Conservation (phyloP, 202 grass and related monocot genomes). For the Panicum hallii region DNA sequence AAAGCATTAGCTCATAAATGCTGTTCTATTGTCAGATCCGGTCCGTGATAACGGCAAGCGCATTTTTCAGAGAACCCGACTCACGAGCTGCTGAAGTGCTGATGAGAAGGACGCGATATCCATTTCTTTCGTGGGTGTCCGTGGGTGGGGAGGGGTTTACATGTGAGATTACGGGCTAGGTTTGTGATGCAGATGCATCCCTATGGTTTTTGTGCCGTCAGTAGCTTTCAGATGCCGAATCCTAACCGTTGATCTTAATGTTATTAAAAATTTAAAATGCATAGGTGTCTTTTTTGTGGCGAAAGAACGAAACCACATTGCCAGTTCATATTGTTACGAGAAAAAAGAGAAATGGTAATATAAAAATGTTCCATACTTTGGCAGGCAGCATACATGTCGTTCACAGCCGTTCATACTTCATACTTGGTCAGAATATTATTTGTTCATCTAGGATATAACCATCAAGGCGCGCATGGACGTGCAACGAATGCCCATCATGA, state of each 20-base stretch:
- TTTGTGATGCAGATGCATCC: neutral
- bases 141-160: neutral
- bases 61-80: conserved; percentile 40
- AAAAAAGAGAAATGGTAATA: neutral
- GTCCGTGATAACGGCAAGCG: neutral
- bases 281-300: neutral
- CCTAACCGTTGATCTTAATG: neutral
- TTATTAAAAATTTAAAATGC: neutral
- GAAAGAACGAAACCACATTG: neutral
- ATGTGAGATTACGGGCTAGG: conserved; percentile 24
- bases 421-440: conserved; percentile 28
- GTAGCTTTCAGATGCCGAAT: neutral
- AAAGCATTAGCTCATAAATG: neutral
- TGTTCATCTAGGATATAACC: conserved; percentile 10
- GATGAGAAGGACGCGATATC: neutral
- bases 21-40: conserved; percentile 1
- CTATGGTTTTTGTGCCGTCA: neutral
- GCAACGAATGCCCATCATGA: conserved; percentile 21
- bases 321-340: neutral
- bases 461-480: neutral
- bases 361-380: neutral
- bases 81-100: conserved; percentile 34
- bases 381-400: neutral
- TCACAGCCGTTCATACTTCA: neutral
- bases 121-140: neutral